A percentile compares a stretch with the other conserved stretches of the same genome.
phyloP scores from a whole-genome alignment of 2,329 filamentous ascomycete genomes.

The Ophiobolus disseminans region DNA sequence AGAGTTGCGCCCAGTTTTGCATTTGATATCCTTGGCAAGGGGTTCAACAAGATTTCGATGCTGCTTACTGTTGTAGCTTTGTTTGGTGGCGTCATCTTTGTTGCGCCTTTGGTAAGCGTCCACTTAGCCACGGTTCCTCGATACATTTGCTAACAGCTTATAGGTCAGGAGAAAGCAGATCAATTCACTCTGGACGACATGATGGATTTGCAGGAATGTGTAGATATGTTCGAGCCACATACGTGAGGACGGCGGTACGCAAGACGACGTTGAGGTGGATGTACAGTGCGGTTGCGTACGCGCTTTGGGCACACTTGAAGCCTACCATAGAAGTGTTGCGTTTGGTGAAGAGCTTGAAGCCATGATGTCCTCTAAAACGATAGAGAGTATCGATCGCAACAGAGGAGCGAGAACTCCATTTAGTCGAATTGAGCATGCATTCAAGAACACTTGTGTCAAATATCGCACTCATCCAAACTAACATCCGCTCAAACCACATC shows the following conservation, averaged over 20 bases:
- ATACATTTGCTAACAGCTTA: conserved; percentile 12
- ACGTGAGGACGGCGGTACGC: neutral
- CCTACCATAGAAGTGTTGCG: too few species aligned
- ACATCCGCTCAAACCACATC: too few species aligned
- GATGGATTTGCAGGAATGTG: conserved; percentile 16
- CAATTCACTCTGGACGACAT: conserved; percentile 66
- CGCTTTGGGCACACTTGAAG: neutral
- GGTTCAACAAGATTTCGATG: conserved; percentile 90
- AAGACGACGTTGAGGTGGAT: neutral
- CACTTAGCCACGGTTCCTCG: neutral
- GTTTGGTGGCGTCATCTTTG: conserved; percentile 74
- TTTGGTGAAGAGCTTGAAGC: too few species aligned
- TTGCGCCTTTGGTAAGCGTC: conserved; percentile 79
- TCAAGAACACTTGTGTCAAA: too few species aligned
- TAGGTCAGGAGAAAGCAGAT: conserved; percentile 70
- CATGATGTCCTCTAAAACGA: too few species aligned
- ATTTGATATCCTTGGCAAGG: conserved; percentile 92
- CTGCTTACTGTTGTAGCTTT: conserved; percentile 83
- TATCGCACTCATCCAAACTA: too few species aligned
- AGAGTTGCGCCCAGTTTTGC: conserved; percentile 84
- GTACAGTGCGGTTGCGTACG: neutral
- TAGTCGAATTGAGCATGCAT: too few species aligned
- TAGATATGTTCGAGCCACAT: neutral
- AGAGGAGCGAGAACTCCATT: too few species aligned
- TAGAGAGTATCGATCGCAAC: too few species aligned